A percentile compares a stretch with the other conserved stretches of the same genome.
phyloP scores from a whole-genome alignment of 148 eudicot genomes.

The Amaranthus cruentus region DNA sequence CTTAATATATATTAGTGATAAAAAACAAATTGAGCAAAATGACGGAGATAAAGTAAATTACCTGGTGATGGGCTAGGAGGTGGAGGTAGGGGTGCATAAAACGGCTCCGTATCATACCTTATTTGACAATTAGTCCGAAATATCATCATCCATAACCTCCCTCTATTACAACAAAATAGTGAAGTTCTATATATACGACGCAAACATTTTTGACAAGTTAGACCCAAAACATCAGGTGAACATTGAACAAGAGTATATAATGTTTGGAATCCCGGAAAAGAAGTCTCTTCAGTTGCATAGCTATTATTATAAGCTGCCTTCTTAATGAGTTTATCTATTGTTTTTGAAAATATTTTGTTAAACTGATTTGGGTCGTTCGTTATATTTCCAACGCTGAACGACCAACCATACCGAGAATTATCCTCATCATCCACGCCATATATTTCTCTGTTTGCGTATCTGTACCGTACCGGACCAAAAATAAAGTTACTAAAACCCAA shows the following conservation, averaged over 20 bases:
- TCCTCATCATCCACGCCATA: background rate
- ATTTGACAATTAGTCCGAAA: constrained; percentile 18
- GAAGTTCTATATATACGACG: background rate
- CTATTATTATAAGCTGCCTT: constrained; percentile 14
- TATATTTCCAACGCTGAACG: background rate
- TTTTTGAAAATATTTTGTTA: background rate
- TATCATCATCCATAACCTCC: background rate
- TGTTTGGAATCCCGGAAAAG: background rate
- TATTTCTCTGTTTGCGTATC: too few relatives aligned
- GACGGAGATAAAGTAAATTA: background rate
- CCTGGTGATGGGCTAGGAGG: constrained; percentile 16
- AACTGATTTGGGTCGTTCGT: background rate
- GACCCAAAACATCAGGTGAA: constrained; percentile 20
- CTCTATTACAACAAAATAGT: background rate
- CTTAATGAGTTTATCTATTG: constrained; percentile 6
- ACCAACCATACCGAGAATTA: background rate
- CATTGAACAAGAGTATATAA: constrained; percentile 27
- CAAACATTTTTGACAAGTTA: constrained; percentile 20
- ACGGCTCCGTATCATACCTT: constrained; percentile 18
- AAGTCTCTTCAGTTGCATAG: constrained; percentile 12
- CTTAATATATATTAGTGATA: too few relatives aligned
- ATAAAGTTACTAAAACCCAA: too few relatives aligned
- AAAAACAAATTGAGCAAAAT: too few relatives aligned
- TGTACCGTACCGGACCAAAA: too few relatives aligned
- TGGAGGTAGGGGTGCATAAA: background rate